Evolutionary conservation across 306 rosid genomes (phyloP).

Genomic region (Pyrus communis): DNA sequence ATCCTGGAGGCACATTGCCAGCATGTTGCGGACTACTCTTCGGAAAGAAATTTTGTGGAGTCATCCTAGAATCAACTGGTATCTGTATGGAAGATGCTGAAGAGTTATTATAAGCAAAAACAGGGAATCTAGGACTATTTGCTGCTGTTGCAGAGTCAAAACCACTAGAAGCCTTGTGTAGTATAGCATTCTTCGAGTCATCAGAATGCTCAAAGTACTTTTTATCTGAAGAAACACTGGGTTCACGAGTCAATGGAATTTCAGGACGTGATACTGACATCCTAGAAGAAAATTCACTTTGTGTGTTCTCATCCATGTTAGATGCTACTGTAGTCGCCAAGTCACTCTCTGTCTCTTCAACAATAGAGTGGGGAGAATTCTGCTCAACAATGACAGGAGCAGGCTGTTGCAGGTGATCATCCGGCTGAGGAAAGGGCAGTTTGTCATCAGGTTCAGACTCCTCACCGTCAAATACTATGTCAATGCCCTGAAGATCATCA

Average conservation of each 20-base stretch:
- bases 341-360: slow-evolving; percentile 91
- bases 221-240: slow-evolving; percentile 81
- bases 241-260: slow-evolving; percentile 65
- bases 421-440: slow-evolving; percentile 87
- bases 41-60: slow-evolving; percentile 44
- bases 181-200: slow-evolving; percentile 49
- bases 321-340: slow-evolving; percentile 59
- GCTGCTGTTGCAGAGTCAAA: slow-evolving; percentile 44
- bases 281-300: slow-evolving; percentile 85
- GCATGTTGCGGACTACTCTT: slow-evolving; percentile 66
- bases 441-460: slow-evolving; percentile 90
- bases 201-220: slow-evolving; percentile 74
- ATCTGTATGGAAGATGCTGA: slow-evolving; percentile 49
- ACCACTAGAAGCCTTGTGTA: slow-evolving; percentile 45
- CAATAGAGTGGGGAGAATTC: slow-evolving; percentile 90
- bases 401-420: slow-evolving; percentile 75
- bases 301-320: slow-evolving; percentile 70
- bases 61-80: slow-evolving; percentile 51
- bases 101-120: slow-evolving; percentile 42
- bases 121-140: slow-evolving; percentile 49
- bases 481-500: slow-evolving; percentile 95
- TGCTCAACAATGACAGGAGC: slow-evolving; percentile 65
- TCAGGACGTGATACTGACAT: slow-evolving; percentile 80
- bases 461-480: slow-evolving; percentile 92
- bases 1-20: slow-evolving; percentile 57